Evolutionary conservation across 108 stramenopile species (phyloP).

Genomic region (Fragilaria crotonensis): DNA sequence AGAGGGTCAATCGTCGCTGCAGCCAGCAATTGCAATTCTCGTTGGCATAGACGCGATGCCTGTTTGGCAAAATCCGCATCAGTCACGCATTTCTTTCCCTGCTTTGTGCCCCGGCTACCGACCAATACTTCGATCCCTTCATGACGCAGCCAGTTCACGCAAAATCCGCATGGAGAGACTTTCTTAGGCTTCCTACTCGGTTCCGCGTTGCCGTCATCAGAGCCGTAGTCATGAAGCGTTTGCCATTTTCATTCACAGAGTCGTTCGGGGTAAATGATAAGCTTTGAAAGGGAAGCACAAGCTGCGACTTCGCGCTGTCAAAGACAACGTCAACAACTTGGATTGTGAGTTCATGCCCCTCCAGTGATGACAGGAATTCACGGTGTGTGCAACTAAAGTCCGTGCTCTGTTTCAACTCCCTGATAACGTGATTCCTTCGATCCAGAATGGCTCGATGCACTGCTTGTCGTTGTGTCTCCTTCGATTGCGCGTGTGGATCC

Average conservation of each 20-base stretch:
- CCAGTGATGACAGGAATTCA: too few species aligned
- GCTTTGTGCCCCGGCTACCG: slow-evolving; percentile 67
- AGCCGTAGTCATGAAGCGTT: neutral
- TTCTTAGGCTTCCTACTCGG: slow-evolving; percentile 3
- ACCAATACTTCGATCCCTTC: slow-evolving; percentile 51
- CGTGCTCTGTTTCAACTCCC: slow-evolving; percentile 6
- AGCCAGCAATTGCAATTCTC: slow-evolving; percentile 12
- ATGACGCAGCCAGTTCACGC: slow-evolving; percentile 51
- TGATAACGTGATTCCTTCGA: slow-evolving; percentile 21
- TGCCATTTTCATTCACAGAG: neutral
- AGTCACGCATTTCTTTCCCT: slow-evolving; percentile 71
- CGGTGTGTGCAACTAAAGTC: too few species aligned
- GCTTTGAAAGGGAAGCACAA: neutral
- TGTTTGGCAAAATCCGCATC: slow-evolving; percentile 33
- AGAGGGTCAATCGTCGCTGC: neutral
- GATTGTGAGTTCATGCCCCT: neutral
- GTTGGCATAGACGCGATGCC: slow-evolving; percentile 57
- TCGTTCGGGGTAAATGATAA: neutral
- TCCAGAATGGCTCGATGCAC: slow-evolving; percentile 48
- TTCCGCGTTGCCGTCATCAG: neutral
- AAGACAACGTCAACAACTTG: slow-evolving; percentile 4
- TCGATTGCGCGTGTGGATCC: slow-evolving; percentile 35
- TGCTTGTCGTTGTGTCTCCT: slow-evolving; percentile 34
- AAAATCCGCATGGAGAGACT: slow-evolving; percentile 38
- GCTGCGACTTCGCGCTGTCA: slow-evolving; percentile 4